Evolutionary conservation across 116 monocot species (phyloP).

Genomic region (Phalaenopsis hybrid): DNA sequence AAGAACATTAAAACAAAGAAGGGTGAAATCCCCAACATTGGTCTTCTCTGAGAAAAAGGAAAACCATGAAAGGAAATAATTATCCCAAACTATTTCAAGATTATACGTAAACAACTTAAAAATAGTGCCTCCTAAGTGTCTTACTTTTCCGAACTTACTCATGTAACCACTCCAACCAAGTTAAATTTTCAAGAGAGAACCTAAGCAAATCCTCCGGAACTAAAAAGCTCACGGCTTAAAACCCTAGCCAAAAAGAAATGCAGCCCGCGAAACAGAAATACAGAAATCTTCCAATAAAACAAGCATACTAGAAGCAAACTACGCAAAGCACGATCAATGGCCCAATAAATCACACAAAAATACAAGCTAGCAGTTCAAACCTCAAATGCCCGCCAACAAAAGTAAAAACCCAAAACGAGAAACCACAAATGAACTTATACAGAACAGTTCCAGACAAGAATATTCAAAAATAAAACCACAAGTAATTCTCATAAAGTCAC

Average conservation of each 20-base stretch:
- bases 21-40: background rate
- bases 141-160: background rate
- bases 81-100: background rate
- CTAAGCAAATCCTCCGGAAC: background rate
- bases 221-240: background rate
- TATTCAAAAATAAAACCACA: background rate
- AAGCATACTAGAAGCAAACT: background rate
- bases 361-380: background rate
- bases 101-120: background rate
- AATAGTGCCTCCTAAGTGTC: background rate
- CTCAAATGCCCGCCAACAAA: conserved; percentile 1
- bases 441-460: background rate
- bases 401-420: background rate
- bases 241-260: background rate
- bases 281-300: background rate
- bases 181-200: background rate
- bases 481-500: background rate
- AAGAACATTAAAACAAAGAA: background rate
- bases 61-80: background rate
- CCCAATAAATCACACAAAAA: background rate
- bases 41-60: background rate
- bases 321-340: background rate
- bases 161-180: background rate
- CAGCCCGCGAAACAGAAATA: background rate
- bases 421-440: background rate